Conservation (phyloP, 495 filamentous ascomycete genomes). For the Xeromyces bisporus region DNA sequence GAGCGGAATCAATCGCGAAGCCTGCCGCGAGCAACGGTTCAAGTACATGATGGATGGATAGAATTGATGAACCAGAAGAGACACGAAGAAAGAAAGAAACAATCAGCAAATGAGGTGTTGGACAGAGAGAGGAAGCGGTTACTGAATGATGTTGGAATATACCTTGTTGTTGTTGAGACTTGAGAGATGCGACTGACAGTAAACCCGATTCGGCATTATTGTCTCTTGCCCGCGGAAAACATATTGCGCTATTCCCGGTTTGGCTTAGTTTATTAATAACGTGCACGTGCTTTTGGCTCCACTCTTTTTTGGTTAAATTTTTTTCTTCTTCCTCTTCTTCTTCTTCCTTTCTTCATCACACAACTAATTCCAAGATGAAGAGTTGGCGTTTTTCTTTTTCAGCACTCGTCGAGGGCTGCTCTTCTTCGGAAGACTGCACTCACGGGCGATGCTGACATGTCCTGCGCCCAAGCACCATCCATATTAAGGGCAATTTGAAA, state of each 20-base stretch:
- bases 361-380: slow-evolving; percentile 12
- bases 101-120: too few species aligned
- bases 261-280: background rate
- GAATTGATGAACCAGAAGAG: too few species aligned
- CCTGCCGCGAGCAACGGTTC: slow-evolving; percentile 26
- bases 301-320: background rate
- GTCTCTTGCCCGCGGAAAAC: too few species aligned
- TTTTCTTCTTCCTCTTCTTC: slow-evolving; percentile 1
- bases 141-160: too few species aligned
- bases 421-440: background rate
- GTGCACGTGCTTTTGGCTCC: background rate
- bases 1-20: slow-evolving; percentile 23
- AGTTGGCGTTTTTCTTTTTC: slow-evolving; percentile 5
- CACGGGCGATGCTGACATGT: slow-evolving; percentile 10
- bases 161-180: too few species aligned
- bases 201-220: too few species aligned
- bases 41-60: slow-evolving; percentile 27
- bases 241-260: background rate
- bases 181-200: too few species aligned
- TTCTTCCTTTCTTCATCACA: slow-evolving; percentile 5
- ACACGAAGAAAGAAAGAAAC: too few species aligned
- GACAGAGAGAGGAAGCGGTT: too few species aligned
- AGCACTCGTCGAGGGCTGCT: slow-evolving; percentile 3
- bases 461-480: slow-evolving; percentile 9
- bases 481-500: slow-evolving; percentile 9